Base-by-base conservation (phyloP, 2,329 filamentous ascomycete genomes). In the Rugonectria rugulosa region DNA sequence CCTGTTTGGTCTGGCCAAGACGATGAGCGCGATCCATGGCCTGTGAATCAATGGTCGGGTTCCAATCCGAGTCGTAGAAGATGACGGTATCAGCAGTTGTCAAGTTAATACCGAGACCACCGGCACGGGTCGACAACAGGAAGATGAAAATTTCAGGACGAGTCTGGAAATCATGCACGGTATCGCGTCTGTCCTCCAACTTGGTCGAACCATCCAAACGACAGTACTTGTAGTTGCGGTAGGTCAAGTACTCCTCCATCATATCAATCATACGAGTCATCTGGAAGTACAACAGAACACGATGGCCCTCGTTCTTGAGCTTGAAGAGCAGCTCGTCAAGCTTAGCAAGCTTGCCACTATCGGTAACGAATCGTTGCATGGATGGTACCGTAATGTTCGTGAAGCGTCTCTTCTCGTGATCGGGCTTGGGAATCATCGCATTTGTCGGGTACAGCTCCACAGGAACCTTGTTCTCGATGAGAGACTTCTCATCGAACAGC, bases 211-310 rank as follows among this genome's bases (percentile, higher is more conserved):
- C 95, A 69, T 99, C 95, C 38, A 99, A 83, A 57, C 95, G 91
- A 69, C 94, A 96, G 77, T 97, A 99, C 75, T 96, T 97, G 87
- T 97, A 98, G 77, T 98, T 97, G 72, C 95, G 91, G 78, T 98
- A 98, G 0, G 95, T 98, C 56, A 99, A 81, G 68, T 98, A 99
- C 76, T 99, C 95, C 74, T 99, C 95, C 91, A 98, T 98, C 57
- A 99, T 81, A 73, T 99, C 94, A 70, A 99, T 98, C 95, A 99
- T 99, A 70, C 91, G 90, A 4, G 95, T 99, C 95, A 99, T 99
- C 81, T 99, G 95, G 90, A 99, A 99, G 82, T 99, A 99, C 17
- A 99, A 81, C 49, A 99, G 81, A 19, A 99, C 95, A 69, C 95
- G 92, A 67, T 99, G 95, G 29, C 90, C 90, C 60, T 90, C 91